Evolutionary conservation across 2,329 filamentous ascomycete species (phyloP).

Genomic region (Emmonsiellopsis sp.): DNA sequence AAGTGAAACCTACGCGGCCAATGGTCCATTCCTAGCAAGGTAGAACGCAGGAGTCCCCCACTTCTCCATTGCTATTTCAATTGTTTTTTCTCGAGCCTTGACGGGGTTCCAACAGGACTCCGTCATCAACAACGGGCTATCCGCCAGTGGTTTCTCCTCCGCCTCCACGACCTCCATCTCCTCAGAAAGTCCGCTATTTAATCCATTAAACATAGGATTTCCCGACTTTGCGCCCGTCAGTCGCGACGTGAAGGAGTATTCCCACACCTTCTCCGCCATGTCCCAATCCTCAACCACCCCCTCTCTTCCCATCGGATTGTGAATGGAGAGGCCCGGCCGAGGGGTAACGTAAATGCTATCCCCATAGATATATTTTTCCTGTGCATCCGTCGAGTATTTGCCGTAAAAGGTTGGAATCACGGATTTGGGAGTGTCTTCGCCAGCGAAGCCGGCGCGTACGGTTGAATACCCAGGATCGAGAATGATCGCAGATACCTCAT

Average conservation of each 20-base stretch:
- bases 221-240: constrained; percentile 68
- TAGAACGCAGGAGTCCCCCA: constrained; percentile 96
- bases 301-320: constrained; percentile 85
- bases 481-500: constrained; percentile 94
- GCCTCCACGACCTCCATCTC: constrained; percentile 53
- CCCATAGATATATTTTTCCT: constrained; percentile 63
- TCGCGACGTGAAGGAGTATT: constrained; percentile 80
- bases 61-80: constrained; percentile 93
- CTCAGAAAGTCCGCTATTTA: constrained; percentile 57
- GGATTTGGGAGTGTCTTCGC: constrained; percentile 93
- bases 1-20: constrained; percentile 55
- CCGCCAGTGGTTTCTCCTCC: constrained; percentile 69
- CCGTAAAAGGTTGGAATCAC: constrained; percentile 89
- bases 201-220: constrained; percentile 63
- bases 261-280: constrained; percentile 78
- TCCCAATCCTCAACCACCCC: constrained; percentile 97
- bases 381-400: constrained; percentile 42
- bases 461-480: constrained; percentile 90
- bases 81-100: constrained; percentile 85
- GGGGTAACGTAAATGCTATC: constrained; percentile 82
- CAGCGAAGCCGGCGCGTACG: constrained; percentile 90
- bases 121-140: constrained; percentile 86
- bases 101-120: constrained; percentile 86
- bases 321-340: constrained; percentile 66
- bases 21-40: constrained; percentile 77